phyloP scores from a whole-genome alignment of 2,329 filamentous ascomycete species.

The Verticillium zaregamsianum region DNA sequence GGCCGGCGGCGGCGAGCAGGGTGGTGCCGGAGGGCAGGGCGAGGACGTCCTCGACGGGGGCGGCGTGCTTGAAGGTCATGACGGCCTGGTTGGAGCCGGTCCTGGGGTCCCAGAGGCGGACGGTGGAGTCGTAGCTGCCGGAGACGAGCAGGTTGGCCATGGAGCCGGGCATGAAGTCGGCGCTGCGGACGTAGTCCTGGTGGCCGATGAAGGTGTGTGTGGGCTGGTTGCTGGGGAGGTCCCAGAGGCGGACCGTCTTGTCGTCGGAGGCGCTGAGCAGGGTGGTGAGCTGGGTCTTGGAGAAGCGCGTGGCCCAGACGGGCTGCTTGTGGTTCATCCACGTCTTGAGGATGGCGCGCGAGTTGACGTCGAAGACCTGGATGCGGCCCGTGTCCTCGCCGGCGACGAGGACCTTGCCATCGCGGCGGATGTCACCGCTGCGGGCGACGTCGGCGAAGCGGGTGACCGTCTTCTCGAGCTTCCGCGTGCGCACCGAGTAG shows the following conservation, averaged over 20 bases:
- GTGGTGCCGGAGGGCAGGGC: constrained; percentile 84
- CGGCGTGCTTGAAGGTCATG: constrained; percentile 94
- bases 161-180: constrained; percentile 74
- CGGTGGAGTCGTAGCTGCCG: constrained; percentile 91
- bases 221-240: constrained; percentile 75
- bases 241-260: constrained; percentile 89
- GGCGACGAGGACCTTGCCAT: constrained; percentile 84
- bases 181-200: constrained; percentile 85
- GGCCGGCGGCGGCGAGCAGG: constrained; percentile 78
- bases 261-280: constrained; percentile 91
- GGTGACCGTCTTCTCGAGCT: constrained; percentile 89
- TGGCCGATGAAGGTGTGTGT: constrained; percentile 80
- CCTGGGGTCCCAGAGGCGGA: constrained; percentile 89
- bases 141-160: constrained; percentile 76
- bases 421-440: constrained; percentile 80
- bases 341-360: constrained; percentile 87
- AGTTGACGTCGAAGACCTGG: constrained; percentile 89
- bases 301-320: constrained; percentile 88
- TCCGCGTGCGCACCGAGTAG: constrained; percentile 86
- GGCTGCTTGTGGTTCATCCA: constrained; percentile 95
- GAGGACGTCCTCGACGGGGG: constrained; percentile 83
- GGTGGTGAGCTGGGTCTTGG: constrained; percentile 79
- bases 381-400: constrained; percentile 89
- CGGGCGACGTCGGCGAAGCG: constrained; percentile 90
- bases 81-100: constrained; percentile 61